Evolutionary conservation across 495 filamentous ascomycete genomes (phyloP), one percentile per base, ranked within the genome.

Genomic region (Pyrenopolyporus hunteri): DNA sequence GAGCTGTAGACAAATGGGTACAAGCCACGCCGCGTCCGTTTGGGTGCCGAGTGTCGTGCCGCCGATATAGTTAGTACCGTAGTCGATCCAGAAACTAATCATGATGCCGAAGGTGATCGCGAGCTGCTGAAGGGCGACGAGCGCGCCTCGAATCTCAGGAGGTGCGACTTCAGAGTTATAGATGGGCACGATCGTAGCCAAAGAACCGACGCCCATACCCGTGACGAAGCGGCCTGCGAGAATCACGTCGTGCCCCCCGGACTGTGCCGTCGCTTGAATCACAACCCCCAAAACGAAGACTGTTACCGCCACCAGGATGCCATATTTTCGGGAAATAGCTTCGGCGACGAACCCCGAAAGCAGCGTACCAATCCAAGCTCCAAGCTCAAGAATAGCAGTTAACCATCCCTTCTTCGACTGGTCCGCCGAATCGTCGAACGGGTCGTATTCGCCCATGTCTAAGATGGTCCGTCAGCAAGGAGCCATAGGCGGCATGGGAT

Each of bases 101-200:
- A 94, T 84, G 72, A 96, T 93, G 20, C 91, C 91, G 46, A 91
- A 85, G 26, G 86, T 90, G 61, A 93, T 90, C 14, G 89, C 89
- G 60, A 92, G 77, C 75, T 94, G 90, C 70, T 95, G 89, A 0
- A 89, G 76, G 5, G 87, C 89, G 6, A 92, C 89, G 2, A 95
- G 77, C 5, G 87, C 86, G 35, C 90, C 91, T 17, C 80, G 78
- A 16, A 85, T 80, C 56, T 83, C 81, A 3, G 80, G 81, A 17
- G 80, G 82, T 1, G 85, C 84, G 8, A 89, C 82, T 64, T 91
- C 82, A 63, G 82, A 82, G 70, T 92, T 90, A 74, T 91, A 88
- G 75, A 86, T 87, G 7, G 82, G 80, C 2, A 87, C 76, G 39
- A 87, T 85, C 76, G 87, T 86, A 23, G 83, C 85, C 17, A 89